Evolutionary conservation across 2,329 filamentous ascomycete genomes (phyloP).

Genomic region (Fusarium tricinctum): DNA sequence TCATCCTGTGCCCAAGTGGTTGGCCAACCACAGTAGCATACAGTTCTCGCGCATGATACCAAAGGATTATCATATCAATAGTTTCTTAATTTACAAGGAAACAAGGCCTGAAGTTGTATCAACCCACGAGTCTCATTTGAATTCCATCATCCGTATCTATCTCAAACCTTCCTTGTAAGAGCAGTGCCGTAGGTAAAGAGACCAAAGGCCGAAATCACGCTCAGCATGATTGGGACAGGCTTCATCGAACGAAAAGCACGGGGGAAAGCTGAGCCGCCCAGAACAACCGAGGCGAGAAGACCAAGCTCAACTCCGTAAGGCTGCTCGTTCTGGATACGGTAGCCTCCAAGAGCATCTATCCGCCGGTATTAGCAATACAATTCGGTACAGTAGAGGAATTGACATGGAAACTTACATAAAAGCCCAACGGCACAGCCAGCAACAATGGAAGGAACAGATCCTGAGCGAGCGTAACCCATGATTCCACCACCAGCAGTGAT

Average conservation of each 20-base stretch:
- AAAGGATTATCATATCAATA: not conserved
- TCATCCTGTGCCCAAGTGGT: not conserved
- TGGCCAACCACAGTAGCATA: not conserved
- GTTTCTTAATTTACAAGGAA: not conserved
- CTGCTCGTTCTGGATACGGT: conserved; percentile 80
- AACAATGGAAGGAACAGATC: conserved; percentile 87
- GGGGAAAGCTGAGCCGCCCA: conserved; percentile 87
- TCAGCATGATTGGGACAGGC: conserved; percentile 85
- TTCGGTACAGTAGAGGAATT: not conserved
- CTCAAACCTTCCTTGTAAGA: conserved; percentile 59
- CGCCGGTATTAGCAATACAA: not conserved
- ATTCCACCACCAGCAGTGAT: conserved; percentile 90
- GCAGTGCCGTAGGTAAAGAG: conserved; percentile 84
- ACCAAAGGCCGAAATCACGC: conserved; percentile 83
- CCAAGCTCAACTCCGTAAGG: conserved; percentile 89
- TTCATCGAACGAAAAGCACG: conserved; percentile 87
- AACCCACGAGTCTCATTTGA: not conserved
- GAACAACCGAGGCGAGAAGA: conserved; percentile 86
- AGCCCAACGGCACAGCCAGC: conserved; percentile 87
- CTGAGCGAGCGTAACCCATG: conserved; percentile 86
- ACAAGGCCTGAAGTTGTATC: not conserved
- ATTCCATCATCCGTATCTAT: not conserved
- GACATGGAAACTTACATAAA: conserved; percentile 66
- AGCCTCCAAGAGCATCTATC: conserved; percentile 81
- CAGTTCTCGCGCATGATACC: not conserved